Conservation (phyloP, 169 alveolate genomes). For the Eimeria tenella region DNA sequence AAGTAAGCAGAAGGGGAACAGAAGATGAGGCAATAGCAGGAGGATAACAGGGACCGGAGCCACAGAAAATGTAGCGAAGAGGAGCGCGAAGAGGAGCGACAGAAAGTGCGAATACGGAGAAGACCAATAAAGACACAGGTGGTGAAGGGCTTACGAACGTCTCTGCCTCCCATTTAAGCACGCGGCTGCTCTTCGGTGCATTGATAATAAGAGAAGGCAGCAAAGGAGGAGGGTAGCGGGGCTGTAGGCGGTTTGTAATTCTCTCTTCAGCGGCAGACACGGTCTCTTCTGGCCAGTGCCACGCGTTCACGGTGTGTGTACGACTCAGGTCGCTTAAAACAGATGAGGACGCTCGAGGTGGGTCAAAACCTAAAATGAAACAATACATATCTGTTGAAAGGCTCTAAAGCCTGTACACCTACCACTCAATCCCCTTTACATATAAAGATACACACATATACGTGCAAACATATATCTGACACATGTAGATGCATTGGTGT, state of each 20-base stretch:
- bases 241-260: background rate
- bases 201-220: constrained; percentile 19
- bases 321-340: no score
- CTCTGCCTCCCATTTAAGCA: constrained; percentile 35
- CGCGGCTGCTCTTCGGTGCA: constrained; percentile 45
- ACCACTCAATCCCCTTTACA: no score
- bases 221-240: background rate
- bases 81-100: background rate
- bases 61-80: background rate
- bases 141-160: constrained; percentile 10
- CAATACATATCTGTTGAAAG: no score
- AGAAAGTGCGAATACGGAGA: background rate
- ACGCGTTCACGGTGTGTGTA: no score
- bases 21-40: no score
- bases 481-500: no score
- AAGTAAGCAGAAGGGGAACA: no score
- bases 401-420: no score
- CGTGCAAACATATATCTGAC: no score
- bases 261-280: constrained; percentile 7
- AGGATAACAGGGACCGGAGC: background rate
- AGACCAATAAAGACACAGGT: background rate
- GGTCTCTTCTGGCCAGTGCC: background rate
- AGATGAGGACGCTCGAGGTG: no score
- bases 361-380: no score
- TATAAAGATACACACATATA: no score